A percentile compares a stretch with the other conserved stretches of the same genome.
These are phyloP conservation scores for Arthrobotrys iridis DNA, from an alignment of 2,329 filamentous ascomycete species.

Conservation along the genomic window DNA sequence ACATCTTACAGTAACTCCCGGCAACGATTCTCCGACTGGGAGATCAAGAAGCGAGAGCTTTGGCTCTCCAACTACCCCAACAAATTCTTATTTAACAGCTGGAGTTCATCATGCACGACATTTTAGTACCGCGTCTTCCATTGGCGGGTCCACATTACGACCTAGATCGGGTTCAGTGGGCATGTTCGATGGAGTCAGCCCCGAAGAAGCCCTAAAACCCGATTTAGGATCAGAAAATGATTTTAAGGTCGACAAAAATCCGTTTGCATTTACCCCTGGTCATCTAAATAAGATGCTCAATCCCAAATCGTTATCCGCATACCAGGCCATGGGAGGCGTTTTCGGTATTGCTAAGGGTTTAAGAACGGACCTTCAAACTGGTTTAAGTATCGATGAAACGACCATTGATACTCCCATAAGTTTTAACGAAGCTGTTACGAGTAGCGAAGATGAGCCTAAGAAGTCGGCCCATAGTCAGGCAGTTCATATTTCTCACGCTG, in stretches of 20 bases:
- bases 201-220: conserved; percentile 65
- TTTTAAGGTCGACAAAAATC: conserved; percentile 65
- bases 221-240: conserved; percentile 67
- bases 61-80: conserved; percentile 49
- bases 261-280: conserved; percentile 68
- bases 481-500: conserved; percentile 29
- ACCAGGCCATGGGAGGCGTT: conserved; percentile 67
- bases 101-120: conserved; percentile 49
- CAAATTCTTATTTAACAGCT: conserved; percentile 48
- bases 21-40: conserved; percentile 15
- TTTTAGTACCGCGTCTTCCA: conserved; percentile 42
- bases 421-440: conserved; percentile 65
- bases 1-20: conserved; percentile 44
- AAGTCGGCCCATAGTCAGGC: conserved; percentile 41
- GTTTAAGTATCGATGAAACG: conserved; percentile 67
- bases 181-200: conserved; percentile 44
- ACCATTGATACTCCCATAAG: conserved; percentile 63
- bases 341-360: conserved; percentile 67
- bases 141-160: conserved; percentile 51
- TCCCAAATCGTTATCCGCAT: conserved; percentile 65
- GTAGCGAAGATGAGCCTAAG: conserved; percentile 57
- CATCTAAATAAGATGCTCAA: conserved; percentile 68
- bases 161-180: conserved; percentile 47
- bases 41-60: conserved; percentile 52
- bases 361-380: conserved; percentile 64